Evolutionary conservation across 2,329 filamentous ascomycete species (phyloP).

Genomic region (Clonostachys byssicola): DNA sequence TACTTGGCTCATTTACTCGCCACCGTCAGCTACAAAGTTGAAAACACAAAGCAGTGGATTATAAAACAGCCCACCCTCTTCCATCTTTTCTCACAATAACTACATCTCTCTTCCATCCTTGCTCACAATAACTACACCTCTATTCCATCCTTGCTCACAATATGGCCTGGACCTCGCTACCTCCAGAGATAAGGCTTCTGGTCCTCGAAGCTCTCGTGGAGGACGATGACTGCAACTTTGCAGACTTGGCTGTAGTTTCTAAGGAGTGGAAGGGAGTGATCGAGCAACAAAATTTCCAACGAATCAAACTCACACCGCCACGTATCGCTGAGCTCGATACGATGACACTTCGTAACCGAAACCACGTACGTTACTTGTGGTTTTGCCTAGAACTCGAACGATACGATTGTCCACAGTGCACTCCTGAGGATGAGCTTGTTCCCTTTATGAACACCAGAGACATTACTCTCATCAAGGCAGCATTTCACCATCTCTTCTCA

Average conservation of each 20-base stretch:
- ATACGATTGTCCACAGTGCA: slow-evolving; percentile 9
- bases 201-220: too few species aligned
- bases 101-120: too few species aligned
- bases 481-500: slow-evolving; percentile 12
- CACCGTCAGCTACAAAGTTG: too few species aligned
- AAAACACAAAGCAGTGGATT: too few species aligned
- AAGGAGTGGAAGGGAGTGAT: slow-evolving; percentile 20
- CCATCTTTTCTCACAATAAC: too few species aligned
- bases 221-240: background rate
- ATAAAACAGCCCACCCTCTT: too few species aligned
- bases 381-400: slow-evolving; percentile 11
- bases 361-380: slow-evolving; percentile 14
- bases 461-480: background rate
- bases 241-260: slow-evolving; percentile 15
- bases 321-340: slow-evolving; percentile 16
- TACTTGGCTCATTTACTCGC: too few species aligned
- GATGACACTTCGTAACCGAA: slow-evolving; percentile 18
- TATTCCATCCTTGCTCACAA: too few species aligned
- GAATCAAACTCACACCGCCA: slow-evolving; percentile 19
- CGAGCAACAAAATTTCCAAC: slow-evolving; percentile 19
- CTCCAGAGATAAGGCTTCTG: too few species aligned
- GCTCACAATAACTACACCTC: too few species aligned
- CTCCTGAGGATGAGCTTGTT: background rate
- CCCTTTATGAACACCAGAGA: background rate
- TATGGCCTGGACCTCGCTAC: too few species aligned